Percentiles rank a stretch among this genome's conserved stretches.
Evolutionary conservation across 768 basidiomycete species (phyloP).

Genomic region (Lactarius psammicola): DNA sequence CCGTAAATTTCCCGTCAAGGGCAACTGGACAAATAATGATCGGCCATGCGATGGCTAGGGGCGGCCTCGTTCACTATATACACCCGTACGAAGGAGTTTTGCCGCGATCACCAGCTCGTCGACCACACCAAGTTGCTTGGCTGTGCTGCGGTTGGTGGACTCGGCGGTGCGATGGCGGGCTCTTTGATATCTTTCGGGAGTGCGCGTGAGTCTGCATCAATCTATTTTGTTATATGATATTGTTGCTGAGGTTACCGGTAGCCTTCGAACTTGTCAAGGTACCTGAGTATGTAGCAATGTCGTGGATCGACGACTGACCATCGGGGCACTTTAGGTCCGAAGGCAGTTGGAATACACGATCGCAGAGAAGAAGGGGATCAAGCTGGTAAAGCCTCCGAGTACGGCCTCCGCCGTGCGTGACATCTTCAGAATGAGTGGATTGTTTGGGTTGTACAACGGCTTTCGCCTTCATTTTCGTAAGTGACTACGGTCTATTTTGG

Average conservation of each 20-base stretch:
- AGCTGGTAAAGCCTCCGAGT: conserved; percentile 71
- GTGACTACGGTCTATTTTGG: conserved; percentile 31
- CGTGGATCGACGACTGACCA: neutral
- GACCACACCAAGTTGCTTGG: conserved; percentile 59
- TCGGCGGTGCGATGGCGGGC: conserved; percentile 83
- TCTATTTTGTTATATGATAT: conserved; percentile 1
- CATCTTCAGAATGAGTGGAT: conserved; percentile 63
- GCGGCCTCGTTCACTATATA: conserved; percentile 93
- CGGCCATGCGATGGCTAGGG: conserved; percentile 44
- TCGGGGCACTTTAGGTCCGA: conserved; percentile 55
- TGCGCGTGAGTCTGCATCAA: conserved; percentile 66
- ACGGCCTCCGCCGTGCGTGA: conserved; percentile 78
- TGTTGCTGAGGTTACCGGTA: conserved; percentile 32
- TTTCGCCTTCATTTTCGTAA: conserved; percentile 82
- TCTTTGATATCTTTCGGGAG: conserved; percentile 86
- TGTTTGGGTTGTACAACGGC: conserved; percentile 74
- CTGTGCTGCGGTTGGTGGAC: conserved; percentile 72
- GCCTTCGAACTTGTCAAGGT: conserved; percentile 98
- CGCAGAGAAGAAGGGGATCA: conserved; percentile 71
- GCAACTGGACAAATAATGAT: conserved; percentile 15
- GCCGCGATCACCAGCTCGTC: conserved; percentile 57
- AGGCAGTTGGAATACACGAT: conserved; percentile 92
- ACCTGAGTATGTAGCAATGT: conserved; percentile 17
- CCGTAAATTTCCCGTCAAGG: conserved; percentile 10
- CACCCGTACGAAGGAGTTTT: conserved; percentile 75